Evolutionary conservation across 208 protist genomes (phyloP), one percentile per base, ranked within the genome.

Genomic region (Strigomonas galati): DNA sequence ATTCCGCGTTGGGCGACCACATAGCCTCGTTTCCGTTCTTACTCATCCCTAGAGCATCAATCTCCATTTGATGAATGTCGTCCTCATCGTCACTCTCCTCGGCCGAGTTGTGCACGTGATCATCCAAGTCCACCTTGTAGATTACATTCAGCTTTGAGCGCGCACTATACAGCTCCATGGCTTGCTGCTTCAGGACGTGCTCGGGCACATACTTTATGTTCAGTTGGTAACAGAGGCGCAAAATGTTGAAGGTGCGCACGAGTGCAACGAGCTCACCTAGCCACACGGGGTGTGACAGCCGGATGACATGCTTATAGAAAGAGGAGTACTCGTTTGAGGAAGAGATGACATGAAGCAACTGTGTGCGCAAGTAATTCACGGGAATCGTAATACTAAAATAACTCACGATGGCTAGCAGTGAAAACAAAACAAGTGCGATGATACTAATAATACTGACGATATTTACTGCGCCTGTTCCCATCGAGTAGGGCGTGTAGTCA

Each of bases 201-300:
- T 82, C 79, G 3, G 89, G 89, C 12, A 95, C 89, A 64, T 95
- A 95, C 62, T 92, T 92, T 71, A 89, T 90, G 69, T 91, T 95
- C 12, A 91, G 74, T 21, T 60, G 70, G 32, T 91, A 95, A 65
- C 81, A 87, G 32, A 90, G 64, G 26, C 70, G 72, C n/a, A 95
- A 67, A 26, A 92, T 68, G 65, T 91, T 81, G 48, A 89, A 76
- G 1, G 82, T 66, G 58, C 76, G 68, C 7, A 85, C 72, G 28
- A 95, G 71, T 2, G 84, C 75, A 7, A 70, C 77, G 24, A 95
- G 70, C 64, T 92, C 89, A 37, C 80, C 81, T 9, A 92, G 70
- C 89, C 86, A 92, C 51, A 84, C 74, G 28, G 61, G 65, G 21
- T 79, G 64, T 28, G 78, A 87, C 55, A 60, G 73, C 9, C 70